Base-by-base conservation (phyloP, 495 filamentous ascomycete species). In the Lophiostoma macrostomum region DNA sequence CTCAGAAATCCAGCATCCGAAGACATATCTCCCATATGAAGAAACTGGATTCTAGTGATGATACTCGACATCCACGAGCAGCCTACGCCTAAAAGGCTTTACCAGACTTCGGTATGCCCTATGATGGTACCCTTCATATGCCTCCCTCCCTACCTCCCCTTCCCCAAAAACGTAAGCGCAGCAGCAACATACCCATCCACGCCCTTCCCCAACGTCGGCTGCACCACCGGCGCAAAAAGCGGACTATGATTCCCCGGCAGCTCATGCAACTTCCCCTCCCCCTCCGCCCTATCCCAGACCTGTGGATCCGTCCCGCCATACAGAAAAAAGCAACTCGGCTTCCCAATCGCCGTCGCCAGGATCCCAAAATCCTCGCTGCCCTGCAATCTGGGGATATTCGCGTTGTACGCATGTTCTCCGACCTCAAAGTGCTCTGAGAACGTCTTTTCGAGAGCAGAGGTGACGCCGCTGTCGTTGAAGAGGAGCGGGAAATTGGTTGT, bases 201-300 rank as follows among this genome's bases (percentile, higher is more conserved):
- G 3, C 70, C 83, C 0, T 72, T 74, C 37, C 42, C 61, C 55
- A 87, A 60, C n/a, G 81, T 85, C 7, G 80, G 79, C 60, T 81
- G 67, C 14, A 87, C 71, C 0, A 72, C 77, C 16, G 82, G 83
- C 34, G 76, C 76, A 69, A 84, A 86, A 52, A 73, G 76, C 1
- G 74, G 70, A 43, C 75, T 81, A 63, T 87, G 83, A 52, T 85
- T 85, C 28, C 50, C 62, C 14, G 69, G 67, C n/a, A 71, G 43
- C 45, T 68, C 64, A 38, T 62, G 53, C 28, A 69, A 72, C 20
- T 56, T 74, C 0, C 70, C 76, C 30, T 72, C 70, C n/a, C 50
- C 63, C 43, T 74, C 72, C 29, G 69, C 73, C 38, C 75, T 61
- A 59, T 81, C 74, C 71, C 73, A 82, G 1, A 58, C 48, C 49